Base-by-base conservation (phyloP, 2,329 filamentous ascomycete species). In the Xylariales sp. region DNA sequence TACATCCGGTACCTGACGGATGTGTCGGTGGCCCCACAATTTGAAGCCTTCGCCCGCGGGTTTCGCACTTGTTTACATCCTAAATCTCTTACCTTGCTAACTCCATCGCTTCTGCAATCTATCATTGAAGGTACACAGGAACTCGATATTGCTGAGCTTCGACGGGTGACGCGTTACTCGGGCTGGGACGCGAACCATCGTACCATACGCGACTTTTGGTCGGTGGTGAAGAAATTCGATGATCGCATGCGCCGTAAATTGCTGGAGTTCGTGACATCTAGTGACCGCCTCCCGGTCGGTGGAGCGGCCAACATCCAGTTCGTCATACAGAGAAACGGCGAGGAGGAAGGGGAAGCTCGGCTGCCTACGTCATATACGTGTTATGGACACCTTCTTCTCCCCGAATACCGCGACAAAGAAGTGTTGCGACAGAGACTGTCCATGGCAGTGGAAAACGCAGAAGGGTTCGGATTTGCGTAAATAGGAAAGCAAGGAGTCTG, bases 211-310 rank as follows among this genome's bases (percentile, higher is more conserved):
- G 88, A 92, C 72, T 98, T 99, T 78, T 99, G 96, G 96, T 85
- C 85, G 12, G 86, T 97, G 7, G 91, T 97, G 0, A 86, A 86
- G 71, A 80, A 78, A 43, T 96, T 88, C 76, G 85, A 89, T 67
- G 85, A 90, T 16, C 84, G 86, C 52, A 91, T 94, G 84, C 91
- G 91, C 79, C 87, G 89, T 60, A 89, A 88, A 74, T 82, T 99
- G 41, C 84, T 99, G 39, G 94, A 97, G 78, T 99, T 99, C 75
- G 94, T 99, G 36, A 99, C 96, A 14, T 95, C 95, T 0, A 95
- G 91, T 74, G 94, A 97, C 76, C 87, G 96, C 1, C 88, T 98
- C 1, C 96, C 96, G 0, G 92, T 97, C 0, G 94, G 93, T 23
- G 96, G 96, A 2, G 89, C 94, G 76, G 87, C 88, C 70, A 93